phyloP scores from a whole-genome alignment of 2,329 filamentous ascomycete genomes.

The Helicocarpus griseus region DNA sequence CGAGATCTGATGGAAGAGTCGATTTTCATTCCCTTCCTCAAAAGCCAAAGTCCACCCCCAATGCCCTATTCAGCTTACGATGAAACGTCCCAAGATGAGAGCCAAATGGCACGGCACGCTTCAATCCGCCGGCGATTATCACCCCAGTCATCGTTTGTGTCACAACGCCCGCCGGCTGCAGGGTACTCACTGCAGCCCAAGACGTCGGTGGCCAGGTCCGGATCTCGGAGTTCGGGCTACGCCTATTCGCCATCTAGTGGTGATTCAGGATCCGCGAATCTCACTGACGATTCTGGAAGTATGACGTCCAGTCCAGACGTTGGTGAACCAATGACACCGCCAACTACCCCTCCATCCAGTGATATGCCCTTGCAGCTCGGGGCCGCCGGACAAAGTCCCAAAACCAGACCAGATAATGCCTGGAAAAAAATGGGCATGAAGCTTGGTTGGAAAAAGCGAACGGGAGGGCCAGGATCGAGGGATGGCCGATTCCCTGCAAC shows the following conservation, averaged over 20 bases:
- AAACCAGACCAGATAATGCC: slow-evolving; percentile 36
- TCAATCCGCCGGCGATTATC: slow-evolving; percentile 12
- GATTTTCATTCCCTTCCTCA: slow-evolving; percentile 83
- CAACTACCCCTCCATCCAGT: slow-evolving; percentile 41
- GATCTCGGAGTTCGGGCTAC: slow-evolving; percentile 26
- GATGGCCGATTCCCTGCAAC: slow-evolving; percentile 18
- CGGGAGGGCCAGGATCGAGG: slow-evolving; percentile 15
- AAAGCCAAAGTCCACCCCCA: slow-evolving; percentile 46
- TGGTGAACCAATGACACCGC: slow-evolving; percentile 41
- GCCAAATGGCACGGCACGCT: slow-evolving; percentile 6
- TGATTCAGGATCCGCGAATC: slow-evolving; percentile 27
- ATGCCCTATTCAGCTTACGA: slow-evolving; percentile 30
- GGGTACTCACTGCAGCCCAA: slow-evolving; percentile 19
- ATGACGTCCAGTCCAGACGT: slow-evolving; percentile 30
- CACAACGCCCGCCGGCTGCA: slow-evolving; percentile 9
- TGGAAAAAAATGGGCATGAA: slow-evolving; percentile 47
- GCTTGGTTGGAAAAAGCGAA: slow-evolving; percentile 34
- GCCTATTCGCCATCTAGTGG: slow-evolving; percentile 26
- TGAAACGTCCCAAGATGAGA: slow-evolving; percentile 20
- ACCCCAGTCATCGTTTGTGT: slow-evolving; percentile 12
- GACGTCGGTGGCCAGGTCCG: slow-evolving; percentile 23
- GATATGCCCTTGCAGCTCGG: slow-evolving; percentile 22
- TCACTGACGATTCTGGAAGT: slow-evolving; percentile 40
- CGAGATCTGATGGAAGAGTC: slow-evolving; percentile 98
- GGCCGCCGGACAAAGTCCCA: slow-evolving; percentile 27